A percentile compares a stretch with the other conserved stretches of the same genome.
Evolutionary conservation across 352 stramenopile genomes (phyloP).

Genomic region (Globisporangium spinosum): DNA sequence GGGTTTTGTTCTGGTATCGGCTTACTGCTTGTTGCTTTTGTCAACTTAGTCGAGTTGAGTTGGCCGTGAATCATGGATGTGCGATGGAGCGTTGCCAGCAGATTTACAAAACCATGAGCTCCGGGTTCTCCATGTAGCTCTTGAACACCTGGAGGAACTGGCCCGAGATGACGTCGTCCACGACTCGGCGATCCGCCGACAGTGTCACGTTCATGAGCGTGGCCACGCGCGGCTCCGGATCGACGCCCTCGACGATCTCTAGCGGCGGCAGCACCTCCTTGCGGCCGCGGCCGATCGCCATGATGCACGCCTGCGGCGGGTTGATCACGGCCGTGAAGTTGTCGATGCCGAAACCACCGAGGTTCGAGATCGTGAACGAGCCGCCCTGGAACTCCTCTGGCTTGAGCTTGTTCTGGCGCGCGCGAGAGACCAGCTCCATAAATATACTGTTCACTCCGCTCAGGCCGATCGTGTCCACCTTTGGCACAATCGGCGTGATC

Average conservation of each 20-base stretch:
- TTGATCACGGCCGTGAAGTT: conserved; percentile 99
- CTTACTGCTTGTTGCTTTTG: background rate
- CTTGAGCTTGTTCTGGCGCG: conserved; percentile 95
- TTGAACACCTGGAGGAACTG: conserved; percentile 96
- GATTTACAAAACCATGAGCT: conserved; percentile 77
- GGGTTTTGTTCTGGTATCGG: conserved; percentile 2
- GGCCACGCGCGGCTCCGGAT: conserved; percentile 83
- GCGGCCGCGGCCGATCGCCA: conserved; percentile 94
- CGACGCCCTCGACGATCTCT: conserved; percentile 37
- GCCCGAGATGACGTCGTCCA: conserved; percentile 95
- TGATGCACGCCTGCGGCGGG: conserved; percentile 97
- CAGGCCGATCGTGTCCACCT: conserved; percentile 93
- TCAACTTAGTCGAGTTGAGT: no score
- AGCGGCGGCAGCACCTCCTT: conserved; percentile 78
- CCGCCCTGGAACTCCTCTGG: conserved; percentile 99
- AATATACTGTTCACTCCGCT: conserved; percentile 94
- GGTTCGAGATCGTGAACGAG: conserved; percentile 99
- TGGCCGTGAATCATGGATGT: no score
- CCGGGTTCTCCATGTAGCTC: conserved; percentile 95
- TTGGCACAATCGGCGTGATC: conserved; percentile 97
- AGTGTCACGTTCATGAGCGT: conserved; percentile 96
- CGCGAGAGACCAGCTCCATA: conserved; percentile 95
- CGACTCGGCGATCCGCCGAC: conserved; percentile 94
- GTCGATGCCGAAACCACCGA: conserved; percentile 97
- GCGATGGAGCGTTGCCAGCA: background rate